Base-by-base conservation (phyloP, 2,329 filamentous ascomycete genomes). In the Fusarium haematococcum region DNA sequence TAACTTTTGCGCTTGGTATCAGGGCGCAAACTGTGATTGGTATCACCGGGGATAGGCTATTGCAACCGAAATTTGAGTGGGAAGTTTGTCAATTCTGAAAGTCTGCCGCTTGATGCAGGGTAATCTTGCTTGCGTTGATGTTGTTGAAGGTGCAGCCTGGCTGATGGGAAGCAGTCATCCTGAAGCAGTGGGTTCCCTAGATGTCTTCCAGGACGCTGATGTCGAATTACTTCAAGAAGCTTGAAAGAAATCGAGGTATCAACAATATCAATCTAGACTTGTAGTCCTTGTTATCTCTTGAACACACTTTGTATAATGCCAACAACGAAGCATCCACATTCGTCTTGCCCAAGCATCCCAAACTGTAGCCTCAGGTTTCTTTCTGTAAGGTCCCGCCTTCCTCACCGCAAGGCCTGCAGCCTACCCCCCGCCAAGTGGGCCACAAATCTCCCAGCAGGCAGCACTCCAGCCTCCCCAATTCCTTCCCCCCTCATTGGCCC, bases 371-470 rank as follows among this genome's bases (percentile, higher is more conserved):
- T 72, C 68, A 68, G 59, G 58, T 30, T 23, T 63, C 41, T 9
- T 2, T 11, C 9, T 30, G 18, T 52, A 10, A 52, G 25, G 23
- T 41, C 23, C 30, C n/a, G n/a, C 52, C 48, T 20, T 54, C 48
- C 50, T 32, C 50, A 32, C 27, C 50, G 18, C 27, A 20, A 43
- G 39, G 41, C 41, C 41, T 3, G 48, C 54, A 56, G 41, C 20
- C 20, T 52, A 6, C 9, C 59, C 48, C 9, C 59, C 48, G 33
- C 57, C 8, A 65, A 32, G 45, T 73, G 39, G 61, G 18, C 48
- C 63, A 10, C 32, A 41, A 33, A 54, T 63, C 61, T 37, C 23
- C 39, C 57, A 71, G 59, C 54, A 74, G 70, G 71, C 71, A 74
- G 57, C 70, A 71, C 20, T 5, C 58, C 62, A 64, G 61, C 65